Conservation (phyloP, 257 asterid genomes). For the Ligustrum vulgare region DNA sequence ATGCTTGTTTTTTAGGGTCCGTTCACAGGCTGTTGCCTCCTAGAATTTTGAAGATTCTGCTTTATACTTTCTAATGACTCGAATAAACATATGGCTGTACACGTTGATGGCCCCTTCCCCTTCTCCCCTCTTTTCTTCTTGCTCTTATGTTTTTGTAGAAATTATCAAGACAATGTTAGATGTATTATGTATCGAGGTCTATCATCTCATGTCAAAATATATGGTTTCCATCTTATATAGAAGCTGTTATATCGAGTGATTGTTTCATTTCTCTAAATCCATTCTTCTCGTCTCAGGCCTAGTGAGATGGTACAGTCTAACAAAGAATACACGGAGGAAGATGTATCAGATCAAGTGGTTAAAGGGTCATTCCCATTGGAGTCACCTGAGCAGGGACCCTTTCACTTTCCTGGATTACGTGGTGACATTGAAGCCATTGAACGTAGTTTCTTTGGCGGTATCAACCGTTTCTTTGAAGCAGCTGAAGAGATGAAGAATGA, state of each 20-base stretch:
- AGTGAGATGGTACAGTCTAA: slow-evolving; percentile 69
- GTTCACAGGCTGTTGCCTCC: neutral
- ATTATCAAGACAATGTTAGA: neutral
- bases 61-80: neutral
- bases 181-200: neutral
- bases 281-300: slow-evolving; percentile 53
- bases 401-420: slow-evolving; percentile 67
- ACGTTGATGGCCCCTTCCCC: too few species aligned
- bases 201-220: neutral
- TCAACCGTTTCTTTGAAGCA: slow-evolving; percentile 49
- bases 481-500: slow-evolving; percentile 62
- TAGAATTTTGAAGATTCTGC: neutral
- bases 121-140: neutral
- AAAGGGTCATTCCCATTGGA: slow-evolving; percentile 44
- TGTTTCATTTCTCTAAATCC: neutral
- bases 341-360: slow-evolving; percentile 68
- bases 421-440: slow-evolving; percentile 73
- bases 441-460: slow-evolving; percentile 46
- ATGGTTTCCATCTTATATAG: neutral
- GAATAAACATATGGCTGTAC: too few species aligned
- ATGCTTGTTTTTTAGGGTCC: neutral
- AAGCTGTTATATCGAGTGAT: neutral
- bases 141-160: neutral
- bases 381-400: slow-evolving; percentile 33
- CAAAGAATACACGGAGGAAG: slow-evolving; percentile 84